Percentiles rank a stretch among this genome's conserved stretches.
phyloP scores from a whole-genome alignment of 306 rosid genomes.

The Sechiopsis laciniata region DNA sequence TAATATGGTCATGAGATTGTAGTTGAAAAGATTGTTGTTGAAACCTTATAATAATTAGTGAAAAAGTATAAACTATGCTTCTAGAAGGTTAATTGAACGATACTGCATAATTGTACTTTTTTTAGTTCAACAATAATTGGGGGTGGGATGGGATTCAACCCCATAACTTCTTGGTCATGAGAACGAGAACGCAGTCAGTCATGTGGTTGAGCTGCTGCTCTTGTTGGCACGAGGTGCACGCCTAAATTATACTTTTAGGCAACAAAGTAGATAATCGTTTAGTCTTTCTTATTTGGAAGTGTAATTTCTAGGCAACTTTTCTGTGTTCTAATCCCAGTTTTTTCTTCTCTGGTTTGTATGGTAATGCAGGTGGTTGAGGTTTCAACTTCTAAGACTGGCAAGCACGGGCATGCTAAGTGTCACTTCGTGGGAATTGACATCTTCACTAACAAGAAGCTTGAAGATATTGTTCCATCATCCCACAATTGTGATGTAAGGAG shows the following conservation, averaged over 20 bases:
- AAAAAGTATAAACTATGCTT: not conserved
- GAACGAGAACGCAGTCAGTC: too few relatives aligned
- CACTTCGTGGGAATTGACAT: constrained; percentile 82
- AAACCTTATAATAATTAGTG: not conserved
- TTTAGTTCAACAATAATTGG: too few relatives aligned
- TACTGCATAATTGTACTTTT: not conserved
- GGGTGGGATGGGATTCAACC: too few relatives aligned
- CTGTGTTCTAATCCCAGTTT: not conserved
- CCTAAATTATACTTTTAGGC: not conserved
- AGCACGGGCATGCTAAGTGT: constrained; percentile 90
- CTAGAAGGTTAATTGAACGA: not conserved
- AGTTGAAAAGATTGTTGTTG: not conserved
- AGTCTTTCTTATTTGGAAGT: not conserved
- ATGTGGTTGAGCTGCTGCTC: too few relatives aligned
- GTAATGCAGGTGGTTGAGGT: constrained; percentile 71
- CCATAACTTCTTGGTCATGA: too few relatives aligned
- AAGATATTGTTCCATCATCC: constrained; percentile 85
- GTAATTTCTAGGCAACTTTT: not conserved
- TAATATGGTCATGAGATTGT: not conserved
- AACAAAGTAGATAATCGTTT: not conserved
- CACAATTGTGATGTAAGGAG: constrained; percentile 75
- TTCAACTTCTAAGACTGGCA: constrained; percentile 84
- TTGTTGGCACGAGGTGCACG: too few relatives aligned
- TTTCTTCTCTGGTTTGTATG: constrained; percentile 8
- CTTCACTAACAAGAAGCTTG: constrained; percentile 74